Percentiles rank a stretch among this genome's conserved stretches.
These are phyloP conservation scores for Pleurotus tuoliensis DNA, from an alignment of 768 basidiomycete genomes.

Conservation along the genomic window DNA sequence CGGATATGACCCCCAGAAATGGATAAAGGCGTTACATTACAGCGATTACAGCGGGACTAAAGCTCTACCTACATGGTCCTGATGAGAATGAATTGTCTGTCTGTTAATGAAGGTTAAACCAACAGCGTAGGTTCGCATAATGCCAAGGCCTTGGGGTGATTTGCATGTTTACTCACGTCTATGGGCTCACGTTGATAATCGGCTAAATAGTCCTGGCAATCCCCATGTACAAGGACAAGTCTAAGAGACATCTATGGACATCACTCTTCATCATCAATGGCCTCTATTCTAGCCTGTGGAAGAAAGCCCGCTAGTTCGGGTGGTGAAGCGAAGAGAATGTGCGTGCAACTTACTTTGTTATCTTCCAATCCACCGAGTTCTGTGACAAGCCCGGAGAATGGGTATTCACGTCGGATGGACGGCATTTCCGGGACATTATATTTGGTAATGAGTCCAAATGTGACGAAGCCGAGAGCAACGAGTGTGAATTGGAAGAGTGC, in stretches of 20 bases:
- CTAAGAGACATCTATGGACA: not conserved
- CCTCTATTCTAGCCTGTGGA: constrained; percentile 33
- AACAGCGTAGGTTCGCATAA: too few species aligned
- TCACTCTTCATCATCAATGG: constrained; percentile 27
- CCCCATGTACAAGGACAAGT: not conserved
- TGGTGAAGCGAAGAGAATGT: not conserved
- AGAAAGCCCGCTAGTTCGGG: constrained; percentile 3
- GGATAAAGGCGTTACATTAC: too few species aligned
- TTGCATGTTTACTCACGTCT: too few species aligned
- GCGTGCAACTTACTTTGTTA: constrained; percentile 56
- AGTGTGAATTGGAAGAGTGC: constrained; percentile 66
- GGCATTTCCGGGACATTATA: constrained; percentile 56
- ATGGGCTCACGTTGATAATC: too few species aligned
- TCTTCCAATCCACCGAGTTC: constrained; percentile 79
- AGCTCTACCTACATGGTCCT: too few species aligned
- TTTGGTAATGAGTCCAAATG: constrained; percentile 58
- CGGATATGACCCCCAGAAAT: too few species aligned
- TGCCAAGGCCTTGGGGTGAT: too few species aligned
- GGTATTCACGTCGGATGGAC: constrained; percentile 70
- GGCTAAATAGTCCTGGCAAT: too few species aligned
- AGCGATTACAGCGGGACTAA: too few species aligned
- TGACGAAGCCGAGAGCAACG: constrained; percentile 58
- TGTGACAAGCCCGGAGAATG: constrained; percentile 66
- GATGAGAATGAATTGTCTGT: too few species aligned
- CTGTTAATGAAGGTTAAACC: too few species aligned